A percentile compares a stretch with the other conserved stretches of the same genome.
These are phyloP conservation scores for Pecoramyces ruminantium DNA, from an alignment of 192 early-diverging fungal genomes.

Conservation along the genomic window DNA sequence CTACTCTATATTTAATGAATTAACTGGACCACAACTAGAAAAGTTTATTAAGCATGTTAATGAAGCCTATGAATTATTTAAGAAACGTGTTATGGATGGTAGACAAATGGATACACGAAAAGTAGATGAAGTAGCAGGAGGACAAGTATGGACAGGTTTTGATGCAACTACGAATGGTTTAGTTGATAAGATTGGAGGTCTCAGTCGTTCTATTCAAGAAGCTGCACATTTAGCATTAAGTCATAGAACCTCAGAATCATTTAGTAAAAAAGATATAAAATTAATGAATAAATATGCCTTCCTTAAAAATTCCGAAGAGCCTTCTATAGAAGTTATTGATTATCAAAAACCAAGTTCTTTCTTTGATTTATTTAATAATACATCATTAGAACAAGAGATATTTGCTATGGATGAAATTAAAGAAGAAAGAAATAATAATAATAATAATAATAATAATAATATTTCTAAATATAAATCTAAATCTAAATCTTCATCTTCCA, in stretches of 20 bases:
- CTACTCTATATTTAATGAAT: slow-evolving; percentile 22
- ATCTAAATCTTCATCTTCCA: too few relatives aligned
- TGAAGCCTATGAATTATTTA: slow-evolving; percentile 32
- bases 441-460: too few relatives aligned
- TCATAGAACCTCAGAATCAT: not conserved
- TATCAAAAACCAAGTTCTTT: not conserved
- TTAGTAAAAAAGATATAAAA: not conserved
- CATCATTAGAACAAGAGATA: not conserved
- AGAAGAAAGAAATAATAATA: too few relatives aligned
- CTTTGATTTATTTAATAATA: not conserved
- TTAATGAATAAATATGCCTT: not conserved
- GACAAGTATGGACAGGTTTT: slow-evolving; percentile 40
- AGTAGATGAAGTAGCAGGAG: slow-evolving; percentile 36
- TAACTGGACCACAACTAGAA: slow-evolving; percentile 21
- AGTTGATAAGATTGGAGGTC: slow-evolving; percentile 42
- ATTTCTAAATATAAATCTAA: too few relatives aligned
- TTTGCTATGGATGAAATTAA: not conserved
- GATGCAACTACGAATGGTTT: slow-evolving; percentile 36
- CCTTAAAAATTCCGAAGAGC: not conserved
- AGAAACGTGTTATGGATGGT: slow-evolving; percentile 31
- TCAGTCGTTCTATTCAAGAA: not conserved
- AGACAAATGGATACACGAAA: slow-evolving; percentile 26
- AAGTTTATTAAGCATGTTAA: slow-evolving; percentile 24
- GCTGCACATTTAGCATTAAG: not conserved
- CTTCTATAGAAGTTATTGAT: not conserved